Evolutionary conservation across 805 yeast genomes (phyloP).

Genomic region (Schizosaccharomyces osmophilus): DNA sequence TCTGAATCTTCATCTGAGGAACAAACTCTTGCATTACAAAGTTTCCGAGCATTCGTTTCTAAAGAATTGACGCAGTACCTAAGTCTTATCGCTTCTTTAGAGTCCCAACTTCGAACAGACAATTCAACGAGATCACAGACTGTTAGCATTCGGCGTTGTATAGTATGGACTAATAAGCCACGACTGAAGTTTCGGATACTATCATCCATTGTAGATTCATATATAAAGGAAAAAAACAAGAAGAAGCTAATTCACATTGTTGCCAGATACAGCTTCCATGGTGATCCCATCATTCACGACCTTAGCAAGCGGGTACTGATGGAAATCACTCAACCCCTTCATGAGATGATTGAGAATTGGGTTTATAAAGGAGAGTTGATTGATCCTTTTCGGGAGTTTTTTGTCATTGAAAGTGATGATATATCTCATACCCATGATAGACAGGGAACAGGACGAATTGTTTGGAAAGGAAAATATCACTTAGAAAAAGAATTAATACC

Average conservation of each 20-base stretch:
- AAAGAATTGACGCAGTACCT: slow-evolving; percentile 21
- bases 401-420: slow-evolving; percentile 16
- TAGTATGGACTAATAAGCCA: slow-evolving; percentile 24
- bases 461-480: slow-evolving; percentile 10
- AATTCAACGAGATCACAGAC: slow-evolving; percentile 14
- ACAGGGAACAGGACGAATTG: slow-evolving; percentile 7
- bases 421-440: not conserved
- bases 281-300: slow-evolving; percentile 29
- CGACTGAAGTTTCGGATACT: slow-evolving; percentile 35
- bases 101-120: slow-evolving; percentile 15
- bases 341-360: slow-evolving; percentile 40
- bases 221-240: slow-evolving; percentile 17
- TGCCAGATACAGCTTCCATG: slow-evolving; percentile 28
- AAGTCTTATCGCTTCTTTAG: slow-evolving; percentile 20
- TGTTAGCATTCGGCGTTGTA: slow-evolving; percentile 12
- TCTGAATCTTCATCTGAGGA: no score
- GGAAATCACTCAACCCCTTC: slow-evolving; percentile 32
- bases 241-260: slow-evolving; percentile 28
- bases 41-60: slow-evolving; percentile 28
- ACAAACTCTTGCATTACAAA: slow-evolving; percentile 27
- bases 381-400: slow-evolving; percentile 37
- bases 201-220: slow-evolving; percentile 17
- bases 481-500: slow-evolving; percentile 16
- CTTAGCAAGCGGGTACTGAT: slow-evolving; percentile 23
- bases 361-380: slow-evolving; percentile 36